Conservation (phyloP, 805 yeast species). For the Saccharomycopsis selenospora region DNA sequence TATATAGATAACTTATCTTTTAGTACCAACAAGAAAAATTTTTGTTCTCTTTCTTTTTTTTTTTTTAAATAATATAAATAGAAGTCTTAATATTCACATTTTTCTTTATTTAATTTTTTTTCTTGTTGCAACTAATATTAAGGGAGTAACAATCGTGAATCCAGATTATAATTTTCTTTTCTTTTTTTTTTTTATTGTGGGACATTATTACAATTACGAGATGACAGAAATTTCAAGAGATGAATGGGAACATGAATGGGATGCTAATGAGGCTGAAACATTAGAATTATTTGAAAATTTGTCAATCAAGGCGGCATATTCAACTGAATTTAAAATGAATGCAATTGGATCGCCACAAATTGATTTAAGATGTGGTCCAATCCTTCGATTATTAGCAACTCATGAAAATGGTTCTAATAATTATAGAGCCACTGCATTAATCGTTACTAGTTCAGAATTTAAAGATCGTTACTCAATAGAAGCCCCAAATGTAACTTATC, state of each 20-base stretch:
- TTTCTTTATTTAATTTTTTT: no score
- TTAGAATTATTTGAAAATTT: background rate
- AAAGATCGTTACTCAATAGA: constrained; percentile 30
- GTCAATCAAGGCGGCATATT: background rate
- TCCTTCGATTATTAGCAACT: constrained; percentile 59
- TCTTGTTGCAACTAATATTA: no score
- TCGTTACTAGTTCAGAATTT: constrained; percentile 45
- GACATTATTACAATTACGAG: no score
- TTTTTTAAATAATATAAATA: no score
- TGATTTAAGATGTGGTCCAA: constrained; percentile 67
- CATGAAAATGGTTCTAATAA: constrained; percentile 41
- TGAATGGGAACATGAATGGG: constrained; percentile 1
- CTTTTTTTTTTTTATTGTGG: no score
- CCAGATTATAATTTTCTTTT: no score
- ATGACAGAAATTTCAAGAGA: background rate
- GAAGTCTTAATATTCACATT: no score
- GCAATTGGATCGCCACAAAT: constrained; percentile 21
- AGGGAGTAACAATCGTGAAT: no score
- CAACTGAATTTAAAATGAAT: background rate
- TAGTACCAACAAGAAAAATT: no score
- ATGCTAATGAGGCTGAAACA: constrained; percentile 1
- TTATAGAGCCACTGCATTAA: constrained; percentile 62
- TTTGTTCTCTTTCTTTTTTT: no score
- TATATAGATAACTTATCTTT: no score
- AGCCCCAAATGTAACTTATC: constrained; percentile 25